Evolutionary conservation across 768 basidiomycete genomes (phyloP), one percentile per base, ranked within the genome.

Genomic region (Termitomyces sp.): DNA sequence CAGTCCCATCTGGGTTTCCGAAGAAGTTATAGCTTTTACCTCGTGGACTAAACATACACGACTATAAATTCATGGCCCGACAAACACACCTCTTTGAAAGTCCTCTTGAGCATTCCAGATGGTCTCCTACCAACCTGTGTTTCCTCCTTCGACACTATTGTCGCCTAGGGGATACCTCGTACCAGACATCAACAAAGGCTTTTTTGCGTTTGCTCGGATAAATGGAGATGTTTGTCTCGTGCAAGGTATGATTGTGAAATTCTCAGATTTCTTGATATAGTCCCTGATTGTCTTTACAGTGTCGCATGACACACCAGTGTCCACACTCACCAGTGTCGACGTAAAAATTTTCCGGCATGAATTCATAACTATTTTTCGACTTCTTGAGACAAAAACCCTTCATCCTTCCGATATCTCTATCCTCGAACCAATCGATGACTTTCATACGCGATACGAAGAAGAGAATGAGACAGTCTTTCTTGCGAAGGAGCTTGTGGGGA

Each of bases 341-440:
- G 76, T 81, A n/a, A 81, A 80, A 66, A 73, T 82, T 46, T 83
- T 81, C 66, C 75, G 74, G 57, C 83, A 86, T 65, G 84, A 86
- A 68, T 84, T 85, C 61, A 80, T 81, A 67, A 80, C 81, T 61
- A 86, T 86, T 52, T 86, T 86, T 63, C 82, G 84, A 39, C 79
- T 82, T 56, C 68, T 72, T 9, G 75, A 80, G 63, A 68, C 68
- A 46, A 68, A 68, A 45, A 77, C 77, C 2, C 60, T 83, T 13
- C 79, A 85, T 59, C 79, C 81, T 13, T 62, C 75, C 2, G 76
- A 82, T 52, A 75, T 86, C 15, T 73, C 70, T 58, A 76, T 86
- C 55, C 69, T 86, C 24, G 79, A 84, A 65, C 64, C 70, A 29
- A 80, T 86, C 41, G 74, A 79, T 29, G 77, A 79, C 8, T 70